Percentiles rank a stretch among this genome's conserved stretches.
These are phyloP conservation scores for Didymellaceae sp. DNA, from an alignment of 2,329 filamentous ascomycete species.

Conservation along the genomic window DNA sequence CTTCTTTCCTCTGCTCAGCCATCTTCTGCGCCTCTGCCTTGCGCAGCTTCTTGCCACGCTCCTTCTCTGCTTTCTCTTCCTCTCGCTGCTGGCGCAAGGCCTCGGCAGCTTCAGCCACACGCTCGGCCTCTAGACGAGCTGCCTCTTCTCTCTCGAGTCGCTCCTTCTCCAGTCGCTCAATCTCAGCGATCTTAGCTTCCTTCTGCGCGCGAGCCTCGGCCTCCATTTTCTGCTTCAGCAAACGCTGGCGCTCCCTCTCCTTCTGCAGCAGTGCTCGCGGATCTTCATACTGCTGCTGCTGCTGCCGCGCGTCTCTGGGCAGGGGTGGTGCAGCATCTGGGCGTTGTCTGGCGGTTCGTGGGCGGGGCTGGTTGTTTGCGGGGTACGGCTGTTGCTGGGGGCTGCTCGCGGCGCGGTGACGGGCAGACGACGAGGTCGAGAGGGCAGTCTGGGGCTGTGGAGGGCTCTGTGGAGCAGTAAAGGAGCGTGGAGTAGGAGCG, in stretches of 20 bases:
- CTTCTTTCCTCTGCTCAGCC: conserved; percentile 39
- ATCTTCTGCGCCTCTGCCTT: conserved; percentile 38
- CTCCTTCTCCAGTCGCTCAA: conserved; percentile 34
- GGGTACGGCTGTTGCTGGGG: conserved; percentile 28
- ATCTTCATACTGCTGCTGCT: conserved; percentile 38
- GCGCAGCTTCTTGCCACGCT: conserved; percentile 41
- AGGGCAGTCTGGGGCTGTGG: conserved; percentile 20
- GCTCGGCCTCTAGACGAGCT: conserved; percentile 33
- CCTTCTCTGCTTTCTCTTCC: conserved; percentile 41
- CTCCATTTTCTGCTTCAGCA: conserved; percentile 39
- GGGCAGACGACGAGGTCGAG: conserved; percentile 23
- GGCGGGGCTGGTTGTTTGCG: conserved; percentile 34
- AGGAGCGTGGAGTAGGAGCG: conserved; percentile 32
- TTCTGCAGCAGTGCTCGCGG: conserved; percentile 42
- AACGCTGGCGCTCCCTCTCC: conserved; percentile 41
- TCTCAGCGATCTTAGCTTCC: conserved; percentile 41
- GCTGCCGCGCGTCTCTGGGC: conserved; percentile 26
- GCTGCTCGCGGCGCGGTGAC: conserved; percentile 39
- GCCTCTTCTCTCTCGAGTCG: conserved; percentile 40
- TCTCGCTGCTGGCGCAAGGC: conserved; percentile 37
- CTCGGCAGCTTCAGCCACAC: conserved; percentile 39
- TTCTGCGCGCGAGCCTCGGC: conserved; percentile 41
- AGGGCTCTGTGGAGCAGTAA: conserved; percentile 30
- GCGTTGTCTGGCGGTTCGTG: conserved; percentile 33
- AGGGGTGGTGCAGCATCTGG: conserved; percentile 27